Conservation (phyloP, 176 grass and related monocot genomes). For the Rhipidocladum racemiflorum region DNA sequence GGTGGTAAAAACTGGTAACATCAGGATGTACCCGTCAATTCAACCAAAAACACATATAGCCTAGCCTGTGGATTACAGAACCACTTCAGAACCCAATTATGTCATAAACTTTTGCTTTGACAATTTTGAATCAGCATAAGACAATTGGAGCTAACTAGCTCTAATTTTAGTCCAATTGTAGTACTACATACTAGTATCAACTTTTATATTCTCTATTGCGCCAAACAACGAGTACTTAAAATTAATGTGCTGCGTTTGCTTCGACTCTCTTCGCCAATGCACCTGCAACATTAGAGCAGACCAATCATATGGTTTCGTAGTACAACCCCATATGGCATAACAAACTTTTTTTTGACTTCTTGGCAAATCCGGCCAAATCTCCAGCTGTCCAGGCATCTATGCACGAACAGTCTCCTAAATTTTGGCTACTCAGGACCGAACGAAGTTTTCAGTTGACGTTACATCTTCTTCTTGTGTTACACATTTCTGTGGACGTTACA, state of each 20-base stretch:
- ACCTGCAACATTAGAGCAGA: background rate
- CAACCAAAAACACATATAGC: background rate
- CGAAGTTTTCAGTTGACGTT: slow-evolving; percentile 30
- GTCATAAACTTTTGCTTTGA: background rate
- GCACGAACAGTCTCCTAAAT: slow-evolving; percentile 20
- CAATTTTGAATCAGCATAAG: background rate
- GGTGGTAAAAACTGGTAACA: background rate
- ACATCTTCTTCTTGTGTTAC: slow-evolving; percentile 9
- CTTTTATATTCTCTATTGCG: background rate
- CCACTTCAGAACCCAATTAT: background rate
- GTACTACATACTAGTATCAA: background rate
- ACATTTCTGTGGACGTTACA: slow-evolving; percentile 11
- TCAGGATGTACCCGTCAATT: background rate
- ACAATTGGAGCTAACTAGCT: background rate
- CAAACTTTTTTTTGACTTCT: slow-evolving; percentile 41
- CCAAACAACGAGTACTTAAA: background rate
- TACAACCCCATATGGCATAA: slow-evolving; percentile 16
- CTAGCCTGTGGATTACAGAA: background rate
- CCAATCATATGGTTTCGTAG: slow-evolving; percentile 22
- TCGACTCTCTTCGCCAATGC: background rate
- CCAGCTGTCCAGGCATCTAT: background rate
- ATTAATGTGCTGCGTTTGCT: slow-evolving; percentile 2
- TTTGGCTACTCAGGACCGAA: slow-evolving; percentile 29
- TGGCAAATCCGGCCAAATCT: slow-evolving; percentile 21
- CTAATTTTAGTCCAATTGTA: background rate